Conservation (phyloP, 805 yeast species). For the Candida nemodendra region DNA sequence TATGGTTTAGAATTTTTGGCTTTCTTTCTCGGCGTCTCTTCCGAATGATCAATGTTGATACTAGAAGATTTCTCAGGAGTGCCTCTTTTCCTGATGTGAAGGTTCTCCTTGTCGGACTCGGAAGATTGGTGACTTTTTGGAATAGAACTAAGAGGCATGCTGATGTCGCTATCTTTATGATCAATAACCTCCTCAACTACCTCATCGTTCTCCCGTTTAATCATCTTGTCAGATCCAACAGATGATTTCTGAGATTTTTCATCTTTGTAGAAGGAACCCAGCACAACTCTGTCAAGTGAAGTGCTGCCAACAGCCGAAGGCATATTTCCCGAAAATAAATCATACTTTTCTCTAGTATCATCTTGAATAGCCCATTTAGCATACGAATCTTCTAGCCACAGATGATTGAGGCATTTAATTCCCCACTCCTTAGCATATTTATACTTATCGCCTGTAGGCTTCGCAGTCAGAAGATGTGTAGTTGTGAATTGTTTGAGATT, state of each 20-base stretch:
- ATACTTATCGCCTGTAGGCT: slow-evolving; percentile 69
- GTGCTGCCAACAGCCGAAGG: slow-evolving; percentile 52
- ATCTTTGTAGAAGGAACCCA: slow-evolving; percentile 39
- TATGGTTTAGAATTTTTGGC: slow-evolving; percentile 30
- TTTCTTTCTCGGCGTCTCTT: slow-evolving; percentile 19
- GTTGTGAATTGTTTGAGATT: slow-evolving; percentile 57
- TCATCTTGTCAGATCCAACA: slow-evolving; percentile 8
- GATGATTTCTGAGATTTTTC: slow-evolving; percentile 20
- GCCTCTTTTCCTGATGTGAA: slow-evolving; percentile 1
- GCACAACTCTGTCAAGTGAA: slow-evolving; percentile 39
- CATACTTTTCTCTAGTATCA: slow-evolving; percentile 44
- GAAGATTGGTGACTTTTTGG: not conserved
- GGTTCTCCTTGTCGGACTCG: slow-evolving; percentile 8
- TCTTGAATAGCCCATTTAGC: slow-evolving; percentile 57
- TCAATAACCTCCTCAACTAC: not conserved
- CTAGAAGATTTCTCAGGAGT: slow-evolving; percentile 7
- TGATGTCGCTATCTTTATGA: not conserved
- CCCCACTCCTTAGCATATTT: slow-evolving; percentile 72
- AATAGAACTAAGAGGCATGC: not conserved
- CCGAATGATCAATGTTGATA: not conserved
- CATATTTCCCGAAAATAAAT: slow-evolving; percentile 40
- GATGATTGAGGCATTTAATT: slow-evolving; percentile 66
- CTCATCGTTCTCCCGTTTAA: not conserved
- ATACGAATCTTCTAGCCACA: slow-evolving; percentile 87
- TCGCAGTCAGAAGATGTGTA: slow-evolving; percentile 71